Conservation (phyloP, 805 yeast genomes). For the Ascoidea asiatica region DNA sequence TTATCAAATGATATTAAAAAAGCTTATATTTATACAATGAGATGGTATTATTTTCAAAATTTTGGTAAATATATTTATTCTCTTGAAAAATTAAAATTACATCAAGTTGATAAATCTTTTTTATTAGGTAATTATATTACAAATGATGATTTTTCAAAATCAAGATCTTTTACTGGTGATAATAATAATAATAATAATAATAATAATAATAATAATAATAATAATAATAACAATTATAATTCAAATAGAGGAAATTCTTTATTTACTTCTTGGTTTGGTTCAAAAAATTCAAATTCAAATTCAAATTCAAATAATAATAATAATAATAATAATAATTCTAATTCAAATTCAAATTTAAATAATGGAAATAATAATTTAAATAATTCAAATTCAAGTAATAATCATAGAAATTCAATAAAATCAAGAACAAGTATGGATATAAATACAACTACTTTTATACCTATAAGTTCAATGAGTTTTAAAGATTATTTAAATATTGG, state of each 20-base stretch:
- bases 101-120: conserved; percentile 38
- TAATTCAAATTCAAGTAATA: neutral
- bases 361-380: no score
- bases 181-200: no score
- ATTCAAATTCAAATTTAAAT: neutral
- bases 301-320: neutral
- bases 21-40: conserved; percentile 82
- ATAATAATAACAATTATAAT: no score
- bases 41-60: conserved; percentile 79
- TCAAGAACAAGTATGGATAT: neutral
- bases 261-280: conserved; percentile 2
- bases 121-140: conserved; percentile 35
- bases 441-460: neutral
- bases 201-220: conserved; percentile 9
- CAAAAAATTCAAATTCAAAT: neutral
- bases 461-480: conserved; percentile 11
- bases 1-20: conserved; percentile 60
- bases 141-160: conserved; percentile 16
- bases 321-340: no score
- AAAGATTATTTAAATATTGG: conserved; percentile 47
- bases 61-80: conserved; percentile 69
- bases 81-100: conserved; percentile 46
- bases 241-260: neutral
- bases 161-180: neutral
- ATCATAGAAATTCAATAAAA: neutral